Conservation (phyloP, 2,329 filamentous ascomycete genomes). For the Paracorniculantispora psalliotae region DNA sequence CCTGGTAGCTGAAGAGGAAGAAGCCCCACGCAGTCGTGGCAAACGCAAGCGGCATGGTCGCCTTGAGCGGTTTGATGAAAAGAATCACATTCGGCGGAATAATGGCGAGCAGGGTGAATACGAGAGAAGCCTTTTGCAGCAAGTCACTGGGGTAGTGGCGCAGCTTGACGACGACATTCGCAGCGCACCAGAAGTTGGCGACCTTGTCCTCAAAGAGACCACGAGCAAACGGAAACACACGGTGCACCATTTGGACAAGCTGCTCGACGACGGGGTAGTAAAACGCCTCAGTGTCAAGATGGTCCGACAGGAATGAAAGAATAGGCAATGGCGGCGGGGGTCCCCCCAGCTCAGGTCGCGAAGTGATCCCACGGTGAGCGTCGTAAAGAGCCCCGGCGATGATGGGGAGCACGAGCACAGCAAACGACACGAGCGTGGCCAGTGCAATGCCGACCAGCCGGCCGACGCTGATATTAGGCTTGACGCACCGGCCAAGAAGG, state of each 20-base stretch:
- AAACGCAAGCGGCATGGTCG: constrained; percentile 73
- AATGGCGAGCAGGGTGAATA: constrained; percentile 71
- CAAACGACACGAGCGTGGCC: constrained; percentile 68
- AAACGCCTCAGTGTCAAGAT: constrained; percentile 58
- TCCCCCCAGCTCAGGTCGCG: constrained; percentile 51
- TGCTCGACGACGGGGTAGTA: constrained; percentile 76
- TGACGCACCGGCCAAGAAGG: constrained; percentile 79
- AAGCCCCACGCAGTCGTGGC: constrained; percentile 91
- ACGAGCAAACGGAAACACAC: constrained; percentile 94
- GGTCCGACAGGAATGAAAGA: constrained; percentile 52
- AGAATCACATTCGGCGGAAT: constrained; percentile 73
- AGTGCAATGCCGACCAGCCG: constrained; percentile 72
- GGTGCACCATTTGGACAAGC: constrained; percentile 75
- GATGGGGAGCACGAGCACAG: constrained; percentile 69
- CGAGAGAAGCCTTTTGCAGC: constrained; percentile 71
- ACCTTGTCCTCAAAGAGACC: constrained; percentile 98
- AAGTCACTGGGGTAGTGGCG: constrained; percentile 64
- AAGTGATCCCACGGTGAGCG: constrained; percentile 56
- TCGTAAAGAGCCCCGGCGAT: constrained; percentile 68
- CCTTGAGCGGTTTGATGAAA: constrained; percentile 71
- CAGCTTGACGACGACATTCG: constrained; percentile 87
- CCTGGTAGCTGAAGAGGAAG: constrained; percentile 96
- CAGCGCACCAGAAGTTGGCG: constrained; percentile 94
- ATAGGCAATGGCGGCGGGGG: constrained; percentile 58
- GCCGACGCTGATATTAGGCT: constrained; percentile 61